Conservation (phyloP, 257 asterid genomes). For the Phtheirospermum japonicum region DNA sequence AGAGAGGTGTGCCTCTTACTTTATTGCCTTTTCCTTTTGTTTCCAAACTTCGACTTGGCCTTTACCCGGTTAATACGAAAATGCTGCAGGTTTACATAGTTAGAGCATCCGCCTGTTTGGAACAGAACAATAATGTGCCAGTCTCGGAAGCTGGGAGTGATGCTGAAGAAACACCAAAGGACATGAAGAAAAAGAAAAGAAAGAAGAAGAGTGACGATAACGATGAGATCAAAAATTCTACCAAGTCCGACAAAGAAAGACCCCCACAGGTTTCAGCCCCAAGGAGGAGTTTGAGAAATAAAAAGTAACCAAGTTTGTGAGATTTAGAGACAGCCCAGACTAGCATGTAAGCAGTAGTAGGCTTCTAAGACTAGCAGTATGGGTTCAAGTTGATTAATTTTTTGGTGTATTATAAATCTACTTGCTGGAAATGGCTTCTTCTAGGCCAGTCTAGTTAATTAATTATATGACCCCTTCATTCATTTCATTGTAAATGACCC, state of each 20-base stretch:
- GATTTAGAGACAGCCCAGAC: neutral
- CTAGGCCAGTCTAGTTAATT: neutral
- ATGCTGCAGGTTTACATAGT: slow-evolving; percentile 58
- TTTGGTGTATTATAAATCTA: neutral
- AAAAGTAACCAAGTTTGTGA: slow-evolving; percentile 22
- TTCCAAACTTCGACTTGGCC: too few relatives aligned
- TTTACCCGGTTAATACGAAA: neutral
- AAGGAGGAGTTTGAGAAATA: slow-evolving; percentile 45
- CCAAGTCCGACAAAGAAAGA: slow-evolving; percentile 28
- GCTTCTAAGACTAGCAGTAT: too few relatives aligned
- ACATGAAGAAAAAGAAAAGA: slow-evolving; percentile 1
- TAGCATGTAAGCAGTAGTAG: too few relatives aligned
- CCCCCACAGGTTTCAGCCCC: slow-evolving; percentile 31
- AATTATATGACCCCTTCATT: too few relatives aligned
- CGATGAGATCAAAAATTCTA: slow-evolving; percentile 3
- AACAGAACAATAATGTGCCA: neutral
- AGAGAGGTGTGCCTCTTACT: too few relatives aligned
- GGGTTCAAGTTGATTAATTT: too few relatives aligned
- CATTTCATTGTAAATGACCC: too few relatives aligned
- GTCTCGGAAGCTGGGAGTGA: slow-evolving; percentile 31
- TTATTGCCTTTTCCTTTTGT: too few relatives aligned
- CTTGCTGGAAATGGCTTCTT: slow-evolving; percentile 11
- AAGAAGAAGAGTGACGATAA: neutral
- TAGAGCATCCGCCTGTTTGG: slow-evolving; percentile 40
- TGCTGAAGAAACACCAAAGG: slow-evolving; percentile 35